Evolutionary conservation across 345 rosid species (phyloP), one percentile per base, ranked within the genome.

Genomic region (Gossypium longicalyx): DNA sequence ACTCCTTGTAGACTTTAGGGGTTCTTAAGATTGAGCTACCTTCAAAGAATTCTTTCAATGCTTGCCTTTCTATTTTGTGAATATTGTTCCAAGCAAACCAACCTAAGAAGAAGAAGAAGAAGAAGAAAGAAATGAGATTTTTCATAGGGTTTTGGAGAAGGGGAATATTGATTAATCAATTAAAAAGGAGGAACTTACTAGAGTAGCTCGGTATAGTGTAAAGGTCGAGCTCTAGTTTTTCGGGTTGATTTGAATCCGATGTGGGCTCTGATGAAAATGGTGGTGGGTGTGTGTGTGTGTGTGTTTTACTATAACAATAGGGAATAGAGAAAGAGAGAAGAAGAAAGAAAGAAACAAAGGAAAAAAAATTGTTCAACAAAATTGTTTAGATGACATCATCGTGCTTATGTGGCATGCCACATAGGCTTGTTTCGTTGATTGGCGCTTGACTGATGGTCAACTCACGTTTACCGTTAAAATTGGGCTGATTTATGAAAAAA

Each of bases 61-160:
- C 91, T 41, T 68, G 79, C 77, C 90, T 81, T 83, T 95, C 97
- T 2, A 84, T 89, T 73, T 91, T 90, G 27, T 93, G 97, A 49
- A 95, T 93, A 51, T 93, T 94, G 75, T 86, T 90, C 99, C 99
- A 95, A 41, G 84, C 67, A 77, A 95, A 95, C 98, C 97, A 93
- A 80, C 93, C 96, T 90, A 25, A 25, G 27, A 25, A 25, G 27
- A 25, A 25, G 27, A 73, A 53, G 11, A 29, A 9, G 65, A 23
- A 13, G 11, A 54, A 10, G 34, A 67, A 45, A 51, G 0, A 51
- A 49, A 59, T 1, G 7, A 54, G 29, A 38, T 13, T 60, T 4
- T 25, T 27, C 5, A 7, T 69, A 25, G n/a, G 43, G 41, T 2
- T n/a, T 12, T 49, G 2, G 45, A 22, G 5, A 47, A 5, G 70